Evolutionary conservation across 352 stramenopile species (phyloP), one percentile per base, ranked within the genome.

Genomic region (Phytopythium ostracodes): DNA sequence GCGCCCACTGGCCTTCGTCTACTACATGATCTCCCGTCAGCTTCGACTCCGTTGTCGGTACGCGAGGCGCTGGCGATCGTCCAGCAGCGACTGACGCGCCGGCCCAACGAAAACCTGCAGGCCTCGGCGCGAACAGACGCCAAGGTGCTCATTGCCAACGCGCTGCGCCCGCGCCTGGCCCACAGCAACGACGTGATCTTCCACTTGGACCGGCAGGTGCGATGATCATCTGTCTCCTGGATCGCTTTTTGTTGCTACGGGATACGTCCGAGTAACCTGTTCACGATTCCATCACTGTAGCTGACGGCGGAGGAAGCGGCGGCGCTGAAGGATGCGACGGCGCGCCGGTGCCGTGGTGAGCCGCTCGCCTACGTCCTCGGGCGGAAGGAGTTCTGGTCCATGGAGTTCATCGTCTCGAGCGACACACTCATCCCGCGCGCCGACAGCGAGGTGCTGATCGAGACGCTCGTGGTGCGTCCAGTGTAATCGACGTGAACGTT

Each of bases 391-490:
- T 94, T 94, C 60, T 94, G 84, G 83, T 91, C 81, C 1, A 64
- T 92, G 49, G 59, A 72, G 4, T 83, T 92, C 33, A 17, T 36
- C 31, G 80, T 92, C 20, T 74, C 78, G 0, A 66, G 47, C 1
- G 74, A 85, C 22, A 92, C 83, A 29, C 76, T 94, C 36, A 92
- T 94, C 57, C 85, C 85, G 36, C 81, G 85, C n/a, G 87, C 73
- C 38, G 85, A 94, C 58, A 92, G 81, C 52, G 85, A 94, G 71
- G 71, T 89, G 24, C 76, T 94, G 8, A 81, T 94, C 60, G 83
- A 94, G 29, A 82, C 79, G 38, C 66, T 92, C 8, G 50, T 73
- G 62, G 82, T 91, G 60, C 51, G 51, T 29, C 31, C 2, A 27
- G 5, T 17, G 27, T 24, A 10, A 36, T 14, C n/a, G 7, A 3